phyloP scores from a whole-genome alignment of 306 rosid species.

The Purshia tridentata region DNA sequence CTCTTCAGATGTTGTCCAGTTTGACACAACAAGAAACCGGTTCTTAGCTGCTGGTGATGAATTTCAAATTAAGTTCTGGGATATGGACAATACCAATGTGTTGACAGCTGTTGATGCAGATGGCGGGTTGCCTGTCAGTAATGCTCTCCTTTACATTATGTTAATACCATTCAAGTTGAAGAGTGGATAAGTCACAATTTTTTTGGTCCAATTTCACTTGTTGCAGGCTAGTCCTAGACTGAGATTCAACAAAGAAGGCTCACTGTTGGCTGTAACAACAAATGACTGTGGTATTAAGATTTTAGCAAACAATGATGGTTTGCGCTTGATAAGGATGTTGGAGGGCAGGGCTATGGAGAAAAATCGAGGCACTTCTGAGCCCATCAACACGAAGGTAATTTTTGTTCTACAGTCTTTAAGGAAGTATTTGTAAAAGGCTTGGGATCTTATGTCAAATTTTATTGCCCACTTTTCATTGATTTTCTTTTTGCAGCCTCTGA shows the following conservation, averaged over 20 bases:
- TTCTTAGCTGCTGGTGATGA: slow-evolving; percentile 51
- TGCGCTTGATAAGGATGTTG: slow-evolving; percentile 40
- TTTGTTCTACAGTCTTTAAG: not conserved
- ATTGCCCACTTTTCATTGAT: not conserved
- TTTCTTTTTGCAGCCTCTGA: slow-evolving; percentile 37
- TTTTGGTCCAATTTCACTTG: not conserved
- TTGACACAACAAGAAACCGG: slow-evolving; percentile 47
- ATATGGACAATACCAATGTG: slow-evolving; percentile 38
- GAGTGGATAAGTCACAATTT: not conserved
- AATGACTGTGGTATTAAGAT: slow-evolving; percentile 42
- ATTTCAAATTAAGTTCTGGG: slow-evolving; percentile 52
- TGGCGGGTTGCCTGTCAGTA: slow-evolving; percentile 44
- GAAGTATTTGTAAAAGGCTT: not conserved
- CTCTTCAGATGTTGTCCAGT: slow-evolving; percentile 44
- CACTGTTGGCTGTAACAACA: slow-evolving; percentile 45
- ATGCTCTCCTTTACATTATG: not conserved
- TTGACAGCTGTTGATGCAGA: slow-evolving; percentile 43
- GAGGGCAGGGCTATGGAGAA: slow-evolving; percentile 42
- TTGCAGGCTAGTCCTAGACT: slow-evolving; percentile 47
- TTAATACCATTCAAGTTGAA: slow-evolving; percentile 1
- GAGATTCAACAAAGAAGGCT: slow-evolving; percentile 50
- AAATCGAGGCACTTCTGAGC: slow-evolving; percentile 41
- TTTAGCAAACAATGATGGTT: slow-evolving; percentile 42
- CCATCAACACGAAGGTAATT: slow-evolving; percentile 38
- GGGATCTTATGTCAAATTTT: not conserved